Evolutionary conservation across 2,329 filamentous ascomycete genomes (phyloP).

Genomic region (Ophiostoma sp.): DNA sequence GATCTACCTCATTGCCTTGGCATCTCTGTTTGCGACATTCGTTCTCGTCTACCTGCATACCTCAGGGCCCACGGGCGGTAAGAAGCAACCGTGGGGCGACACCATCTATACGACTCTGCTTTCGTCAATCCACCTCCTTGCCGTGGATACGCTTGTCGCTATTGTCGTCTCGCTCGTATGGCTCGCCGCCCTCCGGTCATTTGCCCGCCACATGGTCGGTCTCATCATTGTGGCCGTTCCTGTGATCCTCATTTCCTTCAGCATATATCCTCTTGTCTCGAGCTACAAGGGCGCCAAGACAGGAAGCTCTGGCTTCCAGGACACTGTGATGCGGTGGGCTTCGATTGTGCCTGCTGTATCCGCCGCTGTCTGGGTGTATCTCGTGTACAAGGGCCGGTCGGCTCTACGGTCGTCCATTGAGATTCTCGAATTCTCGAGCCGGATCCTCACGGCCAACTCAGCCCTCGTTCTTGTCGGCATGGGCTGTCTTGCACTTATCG

Average conservation of each 20-base stretch:
- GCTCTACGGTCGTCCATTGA: slow-evolving; percentile 80
- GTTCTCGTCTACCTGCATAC: slow-evolving; percentile 91
- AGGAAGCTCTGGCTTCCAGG: slow-evolving; percentile 75
- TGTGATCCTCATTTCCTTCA: slow-evolving; percentile 82
- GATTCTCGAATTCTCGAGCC: slow-evolving; percentile 89
- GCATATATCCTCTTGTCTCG: slow-evolving; percentile 84
- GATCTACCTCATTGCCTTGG: slow-evolving; percentile 81
- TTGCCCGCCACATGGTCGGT: slow-evolving; percentile 80
- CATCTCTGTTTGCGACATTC: slow-evolving; percentile 82
- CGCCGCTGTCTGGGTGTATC: slow-evolving; percentile 78
- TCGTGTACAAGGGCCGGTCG: slow-evolving; percentile 76
- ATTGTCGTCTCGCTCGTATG: slow-evolving; percentile 85
- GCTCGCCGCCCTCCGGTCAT: slow-evolving; percentile 84
- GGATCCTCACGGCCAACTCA: slow-evolving; percentile 81
- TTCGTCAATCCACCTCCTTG: slow-evolving; percentile 83
- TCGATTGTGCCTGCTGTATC: slow-evolving; percentile 74
- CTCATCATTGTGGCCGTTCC: slow-evolving; percentile 82
- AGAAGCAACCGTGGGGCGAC: slow-evolving; percentile 76
- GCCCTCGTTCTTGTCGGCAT: slow-evolving; percentile 84
- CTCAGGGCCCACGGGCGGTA: slow-evolving; percentile 46
- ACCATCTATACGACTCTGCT: slow-evolving; percentile 90
- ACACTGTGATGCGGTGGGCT: slow-evolving; percentile 83
- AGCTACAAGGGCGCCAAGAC: slow-evolving; percentile 78
- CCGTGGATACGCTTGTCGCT: slow-evolving; percentile 88
- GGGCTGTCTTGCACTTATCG: slow-evolving; percentile 69